Evolutionary conservation across 257 asterid genomes (phyloP).

Genomic region (Solanum gandarillasii): DNA sequence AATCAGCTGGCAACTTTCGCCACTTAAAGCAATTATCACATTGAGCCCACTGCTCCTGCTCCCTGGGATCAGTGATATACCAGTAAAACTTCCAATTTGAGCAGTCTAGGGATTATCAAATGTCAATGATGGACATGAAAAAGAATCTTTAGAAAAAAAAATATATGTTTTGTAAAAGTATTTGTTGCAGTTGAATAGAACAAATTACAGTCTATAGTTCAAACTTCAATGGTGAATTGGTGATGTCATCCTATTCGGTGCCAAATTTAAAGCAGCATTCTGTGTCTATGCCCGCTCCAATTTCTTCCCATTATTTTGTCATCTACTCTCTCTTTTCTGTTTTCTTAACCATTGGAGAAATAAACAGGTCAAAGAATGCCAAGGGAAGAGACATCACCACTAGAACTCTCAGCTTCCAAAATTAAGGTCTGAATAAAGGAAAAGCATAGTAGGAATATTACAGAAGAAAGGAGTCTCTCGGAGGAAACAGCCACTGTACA

Average conservation of each 20-base stretch:
- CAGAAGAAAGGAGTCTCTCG: neutral
- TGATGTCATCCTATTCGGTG: neutral
- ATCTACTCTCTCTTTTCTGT: neutral
- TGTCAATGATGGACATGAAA: neutral
- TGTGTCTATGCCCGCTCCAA: neutral
- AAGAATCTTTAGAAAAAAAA: neutral
- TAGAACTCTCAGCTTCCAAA: neutral
- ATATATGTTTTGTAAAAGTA: neutral
- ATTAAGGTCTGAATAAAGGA: neutral
- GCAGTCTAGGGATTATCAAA: neutral
- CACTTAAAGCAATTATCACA: constrained; percentile 84
- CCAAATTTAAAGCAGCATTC: neutral
- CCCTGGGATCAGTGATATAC: constrained; percentile 28
- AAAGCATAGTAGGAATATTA: neutral
- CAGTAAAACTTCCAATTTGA: neutral
- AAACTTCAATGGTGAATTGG: neutral
- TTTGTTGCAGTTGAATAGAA: neutral
- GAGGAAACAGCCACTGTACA: neutral
- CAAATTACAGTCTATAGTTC: neutral
- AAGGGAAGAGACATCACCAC: neutral
- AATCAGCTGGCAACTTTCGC: constrained; percentile 64
- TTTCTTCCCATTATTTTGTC: neutral
- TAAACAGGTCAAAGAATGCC: neutral
- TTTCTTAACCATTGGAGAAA: neutral
- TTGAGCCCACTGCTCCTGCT: constrained; percentile 90